Conservation (phyloP, 2,329 filamentous ascomycete genomes). For the Trichoderma sp. region DNA sequence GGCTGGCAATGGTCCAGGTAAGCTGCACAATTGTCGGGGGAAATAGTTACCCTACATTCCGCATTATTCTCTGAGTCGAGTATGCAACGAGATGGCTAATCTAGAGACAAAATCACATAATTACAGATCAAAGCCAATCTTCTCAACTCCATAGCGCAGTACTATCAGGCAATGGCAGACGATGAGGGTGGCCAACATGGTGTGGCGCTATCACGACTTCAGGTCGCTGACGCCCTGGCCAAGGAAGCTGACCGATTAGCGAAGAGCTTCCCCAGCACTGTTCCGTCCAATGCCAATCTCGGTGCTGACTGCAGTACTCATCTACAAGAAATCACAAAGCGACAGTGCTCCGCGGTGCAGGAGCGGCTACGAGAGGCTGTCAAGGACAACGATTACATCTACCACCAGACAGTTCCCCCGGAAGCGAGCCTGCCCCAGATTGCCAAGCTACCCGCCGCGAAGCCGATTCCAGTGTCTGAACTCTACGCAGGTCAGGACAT, state of each 20-base stretch:
- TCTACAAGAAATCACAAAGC: conserved; percentile 77
- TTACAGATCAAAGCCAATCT: conserved; percentile 71
- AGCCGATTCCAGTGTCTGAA: conserved; percentile 95
- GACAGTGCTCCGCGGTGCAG: conserved; percentile 76
- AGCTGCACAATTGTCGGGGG: not conserved
- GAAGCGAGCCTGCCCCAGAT: conserved; percentile 80
- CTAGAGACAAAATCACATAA: not conserved
- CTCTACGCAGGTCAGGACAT: conserved; percentile 97
- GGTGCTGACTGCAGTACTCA: conserved; percentile 72
- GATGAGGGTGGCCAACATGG: conserved; percentile 87
- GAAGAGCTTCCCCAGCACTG: conserved; percentile 74
- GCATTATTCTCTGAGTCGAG: not conserved
- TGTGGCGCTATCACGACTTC: conserved; percentile 76
- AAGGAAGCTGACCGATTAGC: conserved; percentile 76
- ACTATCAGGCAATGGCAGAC: conserved; percentile 89
- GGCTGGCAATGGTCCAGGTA: conserved; percentile 80
- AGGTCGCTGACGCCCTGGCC: conserved; percentile 73
- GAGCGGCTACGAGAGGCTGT: conserved; percentile 72
- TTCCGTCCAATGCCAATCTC: conserved; percentile 79
- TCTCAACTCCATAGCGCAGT: conserved; percentile 82
- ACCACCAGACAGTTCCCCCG: conserved; percentile 85
- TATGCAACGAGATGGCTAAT: not conserved
- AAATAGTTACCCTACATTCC: not conserved
- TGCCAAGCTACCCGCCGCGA: conserved; percentile 88
- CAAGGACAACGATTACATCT: conserved; percentile 98